Evolutionary conservation across 495 filamentous ascomycete genomes (phyloP), one percentile per base, ranked within the genome.

Genomic region (Penicillium goetzii): DNA sequence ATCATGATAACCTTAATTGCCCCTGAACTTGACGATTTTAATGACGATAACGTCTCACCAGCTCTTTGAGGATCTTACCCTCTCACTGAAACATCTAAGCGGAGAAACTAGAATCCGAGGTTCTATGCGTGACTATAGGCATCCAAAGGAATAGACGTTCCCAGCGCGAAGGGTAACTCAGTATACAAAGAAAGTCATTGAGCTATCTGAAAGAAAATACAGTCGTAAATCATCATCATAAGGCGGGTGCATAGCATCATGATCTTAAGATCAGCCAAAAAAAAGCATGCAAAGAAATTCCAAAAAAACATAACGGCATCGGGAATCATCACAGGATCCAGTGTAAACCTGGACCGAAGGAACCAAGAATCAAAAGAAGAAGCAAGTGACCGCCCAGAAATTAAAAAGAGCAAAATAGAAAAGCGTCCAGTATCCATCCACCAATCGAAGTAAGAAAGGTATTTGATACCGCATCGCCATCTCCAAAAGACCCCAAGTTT

Each of bases 141-240:
- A 38, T 15, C 53, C 19, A 45, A 43, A 11, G 9, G 11, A 9
- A 9, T 12, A 11, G 1, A 45, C 3, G 8, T 21, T 23, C 41
- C 41, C 9, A 19, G 9, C 5, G 19, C 6, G 4, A 10, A 45
- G 7, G n/a, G 4, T n/a, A n/a, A 41, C 3, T 6, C 15, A 19
- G 19, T 2, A 28, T 50, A 50, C 45, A 28, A 50, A 23, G 14
- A 15, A 50, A 50, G 28, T 28, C 23, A 50, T 50, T 50, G 47
- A 30, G 14, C 25, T 50, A 50, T 50, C 25, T 26, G 23, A 30
- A 50, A 10, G n/a, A 17, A 15, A 50, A 50, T 30, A 51, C 15
- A 30, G 23, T 51, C 47, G 9, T 51, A 51, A 51, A n/a, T 51
- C 47, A 51, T 51, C 47, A 51, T 51, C 25, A 28, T 51, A n/a